phyloP scores from a whole-genome alignment of 768 basidiomycete genomes.

The Leccinum broughii region DNA sequence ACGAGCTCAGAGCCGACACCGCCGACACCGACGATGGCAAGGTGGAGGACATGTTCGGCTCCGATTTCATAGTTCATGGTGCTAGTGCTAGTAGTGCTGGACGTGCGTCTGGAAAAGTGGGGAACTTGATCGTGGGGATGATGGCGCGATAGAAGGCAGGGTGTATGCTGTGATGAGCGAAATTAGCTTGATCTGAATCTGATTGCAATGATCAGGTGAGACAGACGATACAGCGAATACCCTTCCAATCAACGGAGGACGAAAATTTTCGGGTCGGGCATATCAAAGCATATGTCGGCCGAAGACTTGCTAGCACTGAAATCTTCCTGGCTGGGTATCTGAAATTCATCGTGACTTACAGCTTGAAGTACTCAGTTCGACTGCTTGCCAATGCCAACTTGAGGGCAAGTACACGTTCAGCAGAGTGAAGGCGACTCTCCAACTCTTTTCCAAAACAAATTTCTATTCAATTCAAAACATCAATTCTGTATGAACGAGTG shows the following conservation, averaged over 20 bases:
- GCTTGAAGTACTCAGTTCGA: background rate
- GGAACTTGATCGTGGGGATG: conserved; percentile 1
- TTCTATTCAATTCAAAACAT: conserved; percentile 29
- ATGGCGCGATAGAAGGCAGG: background rate
- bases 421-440: too few species aligned
- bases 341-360: conserved; percentile 3
- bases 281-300: conserved; percentile 13
- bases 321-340: background rate
- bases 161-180: background rate
- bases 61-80: conserved; percentile 16
- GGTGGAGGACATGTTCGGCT: conserved; percentile 38
- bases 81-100: background rate
- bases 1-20: conserved; percentile 91
- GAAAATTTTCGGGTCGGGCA: background rate
- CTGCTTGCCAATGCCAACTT: background rate
- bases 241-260: background rate
- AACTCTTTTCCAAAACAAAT: conserved; percentile 10
- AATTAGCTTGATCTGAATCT: background rate
- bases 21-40: conserved; percentile 89
- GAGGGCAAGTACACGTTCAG: background rate
- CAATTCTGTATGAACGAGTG: conserved; percentile 24
- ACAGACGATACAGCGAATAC: conserved; percentile 6
- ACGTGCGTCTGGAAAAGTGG: conserved; percentile 5
- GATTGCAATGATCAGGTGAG: conserved; percentile 17
- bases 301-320: background rate